A percentile compares a stretch with the other conserved stretches of the same genome.
Evolutionary conservation across 2,329 filamentous ascomycete genomes (phyloP).

Genomic region (Hypoxylon sp.): DNA sequence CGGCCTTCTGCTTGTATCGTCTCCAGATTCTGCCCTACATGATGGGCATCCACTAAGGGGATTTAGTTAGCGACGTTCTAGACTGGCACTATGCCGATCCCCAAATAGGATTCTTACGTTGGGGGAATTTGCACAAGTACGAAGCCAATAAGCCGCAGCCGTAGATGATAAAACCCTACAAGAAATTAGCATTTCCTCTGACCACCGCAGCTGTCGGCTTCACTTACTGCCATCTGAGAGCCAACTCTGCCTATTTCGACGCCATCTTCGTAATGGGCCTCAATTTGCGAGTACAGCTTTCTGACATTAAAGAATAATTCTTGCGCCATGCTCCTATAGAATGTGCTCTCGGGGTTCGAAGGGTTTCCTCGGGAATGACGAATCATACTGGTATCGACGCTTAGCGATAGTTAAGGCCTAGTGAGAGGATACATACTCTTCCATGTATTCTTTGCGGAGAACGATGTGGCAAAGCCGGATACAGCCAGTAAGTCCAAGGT

Average conservation of each 20-base stretch:
- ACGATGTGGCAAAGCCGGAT: constrained; percentile 69
- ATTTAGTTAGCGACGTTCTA: constrained; percentile 27
- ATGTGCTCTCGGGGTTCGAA: constrained; percentile 50
- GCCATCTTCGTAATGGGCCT: constrained; percentile 63
- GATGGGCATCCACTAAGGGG: constrained; percentile 46
- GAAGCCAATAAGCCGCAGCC: constrained; percentile 66
- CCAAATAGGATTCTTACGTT: constrained; percentile 55
- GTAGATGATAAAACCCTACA: constrained; percentile 65
- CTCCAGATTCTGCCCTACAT: constrained; percentile 54
- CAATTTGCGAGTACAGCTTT: constrained; percentile 63
- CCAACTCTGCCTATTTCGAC: constrained; percentile 63
- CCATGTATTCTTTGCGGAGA: constrained; percentile 66
- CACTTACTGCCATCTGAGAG: constrained; percentile 64
- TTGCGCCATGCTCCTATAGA: constrained; percentile 60
- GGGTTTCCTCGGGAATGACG: constrained; percentile 57
- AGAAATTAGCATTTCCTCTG: constrained; percentile 23
- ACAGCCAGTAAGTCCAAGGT: constrained; percentile 68
- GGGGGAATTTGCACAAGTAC: constrained; percentile 66
- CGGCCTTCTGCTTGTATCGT: constrained; percentile 58
- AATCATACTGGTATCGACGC: constrained; percentile 57
- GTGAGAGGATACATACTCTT: constrained; percentile 58
- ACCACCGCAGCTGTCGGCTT: neutral
- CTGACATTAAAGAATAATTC: constrained; percentile 65
- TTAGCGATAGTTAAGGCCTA: neutral
- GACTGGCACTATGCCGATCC: neutral